Evolutionary conservation across 306 rosid species (phyloP).

Genomic region (Quercus mongolica): DNA sequence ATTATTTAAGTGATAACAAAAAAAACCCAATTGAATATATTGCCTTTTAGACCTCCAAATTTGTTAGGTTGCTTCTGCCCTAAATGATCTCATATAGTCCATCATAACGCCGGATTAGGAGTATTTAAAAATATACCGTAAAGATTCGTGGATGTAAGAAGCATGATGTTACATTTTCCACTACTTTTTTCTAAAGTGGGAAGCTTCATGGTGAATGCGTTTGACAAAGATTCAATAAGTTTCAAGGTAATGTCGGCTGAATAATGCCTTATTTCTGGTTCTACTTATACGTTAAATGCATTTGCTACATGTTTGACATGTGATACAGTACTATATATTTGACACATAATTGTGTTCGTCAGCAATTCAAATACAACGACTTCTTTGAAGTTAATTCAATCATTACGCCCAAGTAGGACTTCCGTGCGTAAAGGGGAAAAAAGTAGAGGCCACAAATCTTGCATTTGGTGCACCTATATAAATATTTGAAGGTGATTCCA

Average conservation of each 20-base stretch:
- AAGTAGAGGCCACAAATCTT: not conserved
- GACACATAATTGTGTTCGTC: not conserved
- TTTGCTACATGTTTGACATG: not conserved
- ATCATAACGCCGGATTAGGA: no score
- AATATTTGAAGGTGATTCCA: no score
- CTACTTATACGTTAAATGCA: not conserved
- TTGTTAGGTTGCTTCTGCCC: no score
- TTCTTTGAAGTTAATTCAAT: not conserved
- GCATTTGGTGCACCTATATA: not conserved
- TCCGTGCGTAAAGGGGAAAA: not conserved
- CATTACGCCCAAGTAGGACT: not conserved
- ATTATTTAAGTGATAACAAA: no score
- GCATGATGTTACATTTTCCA: no score
- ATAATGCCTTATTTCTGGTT: not conserved
- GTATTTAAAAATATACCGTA: no score
- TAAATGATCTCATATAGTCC: no score
- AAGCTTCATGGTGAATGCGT: no score
- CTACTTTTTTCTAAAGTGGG: no score
- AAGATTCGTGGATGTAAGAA: no score
- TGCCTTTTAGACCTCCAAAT: fast-evolving
- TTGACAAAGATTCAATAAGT: no score
- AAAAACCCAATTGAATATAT: fast-evolving
- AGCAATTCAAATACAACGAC: not conserved
- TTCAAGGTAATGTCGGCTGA: not conserved
- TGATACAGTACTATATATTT: not conserved